These are phyloP conservation scores for Pichia sp. DNA, from an alignment of 1,139 yeast species.

Conservation along the genomic window DNA sequence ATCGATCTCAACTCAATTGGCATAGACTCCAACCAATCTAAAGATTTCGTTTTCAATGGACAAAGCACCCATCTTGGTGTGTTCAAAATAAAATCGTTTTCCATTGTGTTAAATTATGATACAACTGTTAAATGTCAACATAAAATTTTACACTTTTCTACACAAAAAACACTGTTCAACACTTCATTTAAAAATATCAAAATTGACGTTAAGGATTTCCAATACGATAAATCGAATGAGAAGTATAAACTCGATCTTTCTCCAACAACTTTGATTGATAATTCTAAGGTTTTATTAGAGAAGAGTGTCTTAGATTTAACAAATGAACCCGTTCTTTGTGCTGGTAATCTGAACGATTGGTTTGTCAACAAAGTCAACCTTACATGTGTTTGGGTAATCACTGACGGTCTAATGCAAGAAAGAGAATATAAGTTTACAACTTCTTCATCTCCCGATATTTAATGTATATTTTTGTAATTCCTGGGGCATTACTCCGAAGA, in stretches of 20 bases:
- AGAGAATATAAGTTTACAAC: conserved; percentile 6
- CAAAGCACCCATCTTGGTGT: conserved; percentile 16
- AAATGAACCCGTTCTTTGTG: conserved; percentile 5
- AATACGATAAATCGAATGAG: conserved; percentile 4
- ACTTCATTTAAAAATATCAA: too few relatives aligned
- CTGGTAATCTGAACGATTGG: conserved; percentile 12
- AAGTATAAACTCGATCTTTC: conserved; percentile 7
- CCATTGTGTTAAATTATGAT: background rate
- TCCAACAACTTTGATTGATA: conserved; percentile 4
- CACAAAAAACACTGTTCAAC: too few relatives aligned
- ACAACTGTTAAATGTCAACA: conserved; percentile 2
- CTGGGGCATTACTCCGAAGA: too few relatives aligned
- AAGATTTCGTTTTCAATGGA: conserved; percentile 16
- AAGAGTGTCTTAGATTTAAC: background rate
- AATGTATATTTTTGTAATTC: too few relatives aligned
- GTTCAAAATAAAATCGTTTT: conserved; percentile 16
- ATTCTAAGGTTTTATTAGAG: conserved; percentile 9
- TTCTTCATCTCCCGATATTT: conserved; percentile 6
- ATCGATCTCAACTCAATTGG: conserved; percentile 7
- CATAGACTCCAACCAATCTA: conserved; percentile 1
- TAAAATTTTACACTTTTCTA: too few relatives aligned
- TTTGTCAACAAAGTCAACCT: background rate
- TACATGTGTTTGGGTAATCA: conserved; percentile 4
- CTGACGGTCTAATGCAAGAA: conserved; percentile 9
- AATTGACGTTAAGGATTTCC: conserved; percentile 17